Conservation (phyloP, 345 rosid species). For the Sisymbrium altissimum region DNA sequence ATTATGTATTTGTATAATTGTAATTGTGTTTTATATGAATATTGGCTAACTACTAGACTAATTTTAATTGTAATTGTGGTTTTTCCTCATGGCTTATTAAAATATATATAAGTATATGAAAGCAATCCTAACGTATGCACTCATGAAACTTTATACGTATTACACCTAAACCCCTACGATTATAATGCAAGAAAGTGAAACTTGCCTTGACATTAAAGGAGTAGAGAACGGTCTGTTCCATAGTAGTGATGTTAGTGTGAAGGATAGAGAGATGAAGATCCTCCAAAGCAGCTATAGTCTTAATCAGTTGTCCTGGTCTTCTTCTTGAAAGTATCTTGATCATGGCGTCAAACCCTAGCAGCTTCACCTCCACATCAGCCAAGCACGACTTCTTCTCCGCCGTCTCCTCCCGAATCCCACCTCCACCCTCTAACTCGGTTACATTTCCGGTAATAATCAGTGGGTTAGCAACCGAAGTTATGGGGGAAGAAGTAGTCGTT, state of each 20-base stretch:
- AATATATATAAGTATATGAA: neutral
- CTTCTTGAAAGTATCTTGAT: constrained; percentile 90
- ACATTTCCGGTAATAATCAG: constrained; percentile 9
- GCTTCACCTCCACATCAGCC: constrained; percentile 91
- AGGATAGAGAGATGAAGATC: constrained; percentile 86
- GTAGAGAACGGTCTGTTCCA: constrained; percentile 91
- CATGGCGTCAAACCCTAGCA: constrained; percentile 88
- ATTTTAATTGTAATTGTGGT: no score
- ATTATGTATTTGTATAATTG: neutral
- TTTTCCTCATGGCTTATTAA: no score
- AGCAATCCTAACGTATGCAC: no score
- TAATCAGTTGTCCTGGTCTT: constrained; percentile 81
- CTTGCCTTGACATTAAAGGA: constrained; percentile 92
- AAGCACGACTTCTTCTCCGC: constrained; percentile 82
- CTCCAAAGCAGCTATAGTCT: constrained; percentile 86
- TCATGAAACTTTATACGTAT: neutral
- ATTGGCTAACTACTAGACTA: no score
- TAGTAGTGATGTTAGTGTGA: constrained; percentile 92
- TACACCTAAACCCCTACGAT: neutral
- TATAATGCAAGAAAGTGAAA: neutral
- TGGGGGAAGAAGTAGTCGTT: constrained; percentile 32
- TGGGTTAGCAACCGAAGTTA: constrained; percentile 19
- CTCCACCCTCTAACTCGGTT: constrained; percentile 23
- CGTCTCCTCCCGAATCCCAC: constrained; percentile 52
- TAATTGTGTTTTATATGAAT: neutral